phyloP scores from a whole-genome alignment of 176 grass and related monocot species.

The Typha latifolia region DNA sequence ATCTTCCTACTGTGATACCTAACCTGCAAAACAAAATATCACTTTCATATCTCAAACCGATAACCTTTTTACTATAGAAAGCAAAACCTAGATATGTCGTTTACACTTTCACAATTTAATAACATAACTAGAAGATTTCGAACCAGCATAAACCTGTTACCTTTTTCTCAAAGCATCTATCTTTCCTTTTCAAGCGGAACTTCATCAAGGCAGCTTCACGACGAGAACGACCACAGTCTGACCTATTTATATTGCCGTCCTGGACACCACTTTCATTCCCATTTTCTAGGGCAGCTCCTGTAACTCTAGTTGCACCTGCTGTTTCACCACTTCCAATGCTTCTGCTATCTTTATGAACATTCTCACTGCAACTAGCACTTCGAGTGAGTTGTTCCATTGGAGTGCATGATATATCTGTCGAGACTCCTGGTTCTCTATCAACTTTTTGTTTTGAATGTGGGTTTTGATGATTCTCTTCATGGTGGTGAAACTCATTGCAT shows the following conservation, averaged over 20 bases:
- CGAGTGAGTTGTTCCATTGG: constrained; percentile 19
- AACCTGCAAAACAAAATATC: constrained; percentile 37
- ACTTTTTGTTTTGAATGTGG: constrained; percentile 31
- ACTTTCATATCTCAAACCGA: not conserved
- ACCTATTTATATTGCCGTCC: constrained; percentile 24
- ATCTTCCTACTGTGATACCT: constrained; percentile 93
- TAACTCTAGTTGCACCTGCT: constrained; percentile 29
- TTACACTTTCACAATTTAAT: too few relatives aligned
- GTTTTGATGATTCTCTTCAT: constrained; percentile 31
- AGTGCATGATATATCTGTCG: too few relatives aligned
- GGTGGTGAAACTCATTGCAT: constrained; percentile 25
- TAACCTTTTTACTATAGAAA: too few relatives aligned
- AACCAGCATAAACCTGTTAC: constrained; percentile 14
- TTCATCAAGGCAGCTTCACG: constrained; percentile 85
- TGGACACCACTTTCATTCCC: constrained; percentile 62
- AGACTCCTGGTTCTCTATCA: constrained; percentile 10
- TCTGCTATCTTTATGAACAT: constrained; percentile 48
- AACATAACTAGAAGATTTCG: too few relatives aligned
- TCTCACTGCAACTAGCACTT: constrained; percentile 44
- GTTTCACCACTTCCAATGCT: constrained; percentile 51
- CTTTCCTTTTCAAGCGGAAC: constrained; percentile 94
- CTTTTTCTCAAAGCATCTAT: constrained; percentile 97
- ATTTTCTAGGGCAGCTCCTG: constrained; percentile 40
- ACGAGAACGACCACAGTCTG: constrained; percentile 26
- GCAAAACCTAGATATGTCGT: too few relatives aligned